A percentile compares a stretch with the other conserved stretches of the same genome.
These are phyloP conservation scores for Arctium minus DNA, from an alignment of 129 eudicot species.

Conservation along the genomic window DNA sequence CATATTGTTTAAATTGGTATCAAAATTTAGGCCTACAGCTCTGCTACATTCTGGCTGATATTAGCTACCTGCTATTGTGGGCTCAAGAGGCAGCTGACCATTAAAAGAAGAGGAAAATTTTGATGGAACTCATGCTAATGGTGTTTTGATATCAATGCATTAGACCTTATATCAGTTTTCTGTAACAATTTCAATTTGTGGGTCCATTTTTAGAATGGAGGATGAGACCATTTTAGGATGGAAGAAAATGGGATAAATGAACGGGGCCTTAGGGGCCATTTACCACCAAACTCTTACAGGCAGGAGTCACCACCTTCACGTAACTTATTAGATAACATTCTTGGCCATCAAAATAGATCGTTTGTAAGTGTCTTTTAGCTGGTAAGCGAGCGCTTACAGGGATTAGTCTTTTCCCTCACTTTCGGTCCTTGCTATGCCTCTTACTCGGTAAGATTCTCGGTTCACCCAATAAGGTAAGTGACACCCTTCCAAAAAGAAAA, in stretches of 20 bases:
- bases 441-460: too few relatives aligned
- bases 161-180: neutral
- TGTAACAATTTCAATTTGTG: neutral
- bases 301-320: too few relatives aligned
- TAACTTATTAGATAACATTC: too few relatives aligned
- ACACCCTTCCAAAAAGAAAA: too few relatives aligned
- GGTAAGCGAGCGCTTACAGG: too few relatives aligned
- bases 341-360: too few relatives aligned
- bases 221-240: neutral
- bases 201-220: neutral
- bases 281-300: too few relatives aligned
- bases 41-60: neutral
- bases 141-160: neutral
- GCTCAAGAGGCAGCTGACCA: neutral
- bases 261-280: neutral
- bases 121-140: neutral
- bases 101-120: neutral
- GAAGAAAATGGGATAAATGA: neutral
- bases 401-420: too few relatives aligned
- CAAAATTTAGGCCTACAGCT: neutral
- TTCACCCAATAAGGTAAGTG: too few relatives aligned
- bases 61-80: neutral
- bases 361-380: too few relatives aligned
- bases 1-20: constrained; percentile 7
- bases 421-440: too few relatives aligned